Evolutionary conservation across 306 rosid genomes (phyloP), one percentile per base, ranked within the genome.

Genomic region (Clitoria ternatea): DNA sequence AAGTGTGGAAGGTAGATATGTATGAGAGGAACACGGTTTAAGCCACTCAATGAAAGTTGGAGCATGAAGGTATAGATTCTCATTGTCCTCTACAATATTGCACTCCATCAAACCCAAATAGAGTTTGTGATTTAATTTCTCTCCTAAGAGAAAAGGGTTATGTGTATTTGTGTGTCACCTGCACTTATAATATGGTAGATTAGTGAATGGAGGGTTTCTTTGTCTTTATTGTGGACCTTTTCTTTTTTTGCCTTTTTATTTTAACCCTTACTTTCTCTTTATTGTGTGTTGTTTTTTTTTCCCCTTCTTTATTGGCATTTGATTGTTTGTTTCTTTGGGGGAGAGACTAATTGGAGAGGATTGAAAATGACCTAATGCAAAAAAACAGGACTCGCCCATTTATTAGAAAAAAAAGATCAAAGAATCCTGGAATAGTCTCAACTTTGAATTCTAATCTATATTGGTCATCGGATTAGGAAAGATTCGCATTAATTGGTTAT

Each of bases 1-100:
- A 17, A 80, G 18, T 10, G 79, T 65, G 12, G 75, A 60, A 5
- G 52, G 35, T 45, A 35, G 64, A 7, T 79, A 70, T 26, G 87
- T 74, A 42, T 80, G 52, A 52, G 89, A 78, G 2, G 84, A 48
- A 24, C 77, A 52, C 48, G 97, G 97, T 66, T 94, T 90, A 23
- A 94, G 96, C 98, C 98, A 90, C 76, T 94, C 98, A 70, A 94
- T 87, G 86, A 90, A 90, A 80, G 80, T 81, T 8, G 93, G 92
- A 11, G 90, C 55, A 71, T 85, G 86, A 66, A 85, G 78, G 79
- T 83, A 80, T 18, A 80, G 49, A 69, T 43, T 83, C 43, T 77
- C 76, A 35, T 82, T 78, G 45, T 73, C 73, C 37, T 82, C 73
- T n/a, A 81, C 85, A 10, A 70, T 64, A 69, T 66, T 82, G 79